Evolutionary conservation across 768 basidiomycete genomes (phyloP).

Genomic region (Gloeophyllum trabeum): DNA sequence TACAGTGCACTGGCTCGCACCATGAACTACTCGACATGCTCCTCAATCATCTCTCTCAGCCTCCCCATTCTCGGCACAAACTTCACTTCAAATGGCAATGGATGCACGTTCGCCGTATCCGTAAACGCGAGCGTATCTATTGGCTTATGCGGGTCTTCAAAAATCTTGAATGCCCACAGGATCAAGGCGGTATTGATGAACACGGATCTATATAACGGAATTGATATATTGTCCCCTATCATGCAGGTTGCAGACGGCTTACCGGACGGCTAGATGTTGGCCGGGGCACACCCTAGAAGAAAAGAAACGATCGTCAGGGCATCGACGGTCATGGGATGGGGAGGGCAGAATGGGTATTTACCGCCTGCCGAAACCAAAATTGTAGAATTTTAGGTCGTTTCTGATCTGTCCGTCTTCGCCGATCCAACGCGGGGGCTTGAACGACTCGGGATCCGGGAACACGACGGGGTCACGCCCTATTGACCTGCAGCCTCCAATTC

Average conservation of each 20-base stretch:
- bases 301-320: background rate
- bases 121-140: slow-evolving; percentile 55
- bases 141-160: slow-evolving; percentile 34
- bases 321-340: background rate
- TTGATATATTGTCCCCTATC: background rate
- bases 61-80: slow-evolving; percentile 38
- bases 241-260: background rate
- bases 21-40: background rate
- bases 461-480: slow-evolving; percentile 20
- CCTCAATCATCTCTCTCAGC: slow-evolving; percentile 3
- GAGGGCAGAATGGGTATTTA: slow-evolving; percentile 4
- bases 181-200: slow-evolving; percentile 55
- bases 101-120: slow-evolving; percentile 54
- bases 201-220: slow-evolving; percentile 28
- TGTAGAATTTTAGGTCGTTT: slow-evolving; percentile 17
- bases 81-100: slow-evolving; percentile 43
- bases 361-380: slow-evolving; percentile 26
- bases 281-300: slow-evolving; percentile 51
- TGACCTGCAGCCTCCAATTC: slow-evolving; percentile 10
- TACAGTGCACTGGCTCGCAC: too few relatives aligned
- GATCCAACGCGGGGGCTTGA: slow-evolving; percentile 21
- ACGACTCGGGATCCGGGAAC: slow-evolving; percentile 19
- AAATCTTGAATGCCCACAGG: slow-evolving; percentile 55
- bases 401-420: slow-evolving; percentile 16
- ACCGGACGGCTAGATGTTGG: slow-evolving; percentile 38